These are phyloP conservation scores for Gynandropsis gynandra DNA, from an alignment of 345 rosid genomes.

Conservation along the genomic window DNA sequence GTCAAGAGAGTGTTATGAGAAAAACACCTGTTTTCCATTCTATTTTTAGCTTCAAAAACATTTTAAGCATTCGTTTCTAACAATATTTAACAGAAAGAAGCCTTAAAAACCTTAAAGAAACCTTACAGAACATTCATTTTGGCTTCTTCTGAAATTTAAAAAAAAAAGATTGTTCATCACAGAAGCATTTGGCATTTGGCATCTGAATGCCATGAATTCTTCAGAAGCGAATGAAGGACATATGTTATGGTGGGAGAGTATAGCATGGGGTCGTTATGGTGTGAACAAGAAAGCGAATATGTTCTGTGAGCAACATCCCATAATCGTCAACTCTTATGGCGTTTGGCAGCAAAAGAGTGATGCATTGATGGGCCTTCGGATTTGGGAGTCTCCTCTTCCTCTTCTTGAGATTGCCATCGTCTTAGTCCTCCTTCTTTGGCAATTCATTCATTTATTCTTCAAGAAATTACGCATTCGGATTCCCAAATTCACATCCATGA, in stretches of 20 bases:
- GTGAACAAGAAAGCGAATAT: background rate
- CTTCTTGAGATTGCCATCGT: conserved; percentile 21
- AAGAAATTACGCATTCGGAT: conserved; percentile 17
- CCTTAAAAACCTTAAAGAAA: too few species aligned
- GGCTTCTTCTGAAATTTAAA: too few species aligned
- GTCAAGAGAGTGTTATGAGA: too few species aligned
- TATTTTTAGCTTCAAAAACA: too few species aligned
- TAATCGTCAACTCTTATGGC: conserved; percentile 25
- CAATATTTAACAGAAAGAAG: too few species aligned
- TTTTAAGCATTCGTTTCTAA: too few species aligned
- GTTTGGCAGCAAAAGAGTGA: conserved; percentile 12
- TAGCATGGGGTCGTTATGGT: conserved; percentile 19
- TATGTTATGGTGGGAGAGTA: background rate
- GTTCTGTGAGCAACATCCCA: conserved; percentile 25
- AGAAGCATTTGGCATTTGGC: too few species aligned
- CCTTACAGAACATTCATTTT: too few species aligned
- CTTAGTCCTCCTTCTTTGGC: conserved; percentile 22
- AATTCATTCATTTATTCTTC: conserved; percentile 18
- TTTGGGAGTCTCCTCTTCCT: conserved; percentile 26
- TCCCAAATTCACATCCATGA: conserved; percentile 30
- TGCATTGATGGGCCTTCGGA: background rate
- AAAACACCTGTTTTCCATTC: too few species aligned
- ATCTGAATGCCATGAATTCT: too few species aligned
- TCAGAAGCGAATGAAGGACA: too few species aligned
- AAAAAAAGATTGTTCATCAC: too few species aligned